A percentile compares a stretch with the other conserved stretches of the same genome.
These are phyloP conservation scores for Tephrocybe sp. DNA, from an alignment of 768 basidiomycete genomes.

Conservation along the genomic window DNA sequence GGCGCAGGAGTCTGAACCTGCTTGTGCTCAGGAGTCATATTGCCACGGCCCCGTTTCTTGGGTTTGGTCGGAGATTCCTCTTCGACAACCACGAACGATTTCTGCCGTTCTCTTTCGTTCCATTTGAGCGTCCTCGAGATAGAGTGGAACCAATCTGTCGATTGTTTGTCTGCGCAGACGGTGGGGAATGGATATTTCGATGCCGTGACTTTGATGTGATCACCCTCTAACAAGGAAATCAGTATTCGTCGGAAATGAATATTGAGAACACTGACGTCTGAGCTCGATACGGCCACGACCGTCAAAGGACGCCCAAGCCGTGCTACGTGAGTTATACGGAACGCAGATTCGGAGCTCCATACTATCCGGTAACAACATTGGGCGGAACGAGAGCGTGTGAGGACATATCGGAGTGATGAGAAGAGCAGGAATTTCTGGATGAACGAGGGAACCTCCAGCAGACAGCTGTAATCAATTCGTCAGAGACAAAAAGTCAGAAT, in stretches of 20 bases:
- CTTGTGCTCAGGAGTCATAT: slow-evolving; percentile 13
- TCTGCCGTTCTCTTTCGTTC: slow-evolving; percentile 98
- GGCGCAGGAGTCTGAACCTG: slow-evolving; percentile 13
- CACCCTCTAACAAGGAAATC: slow-evolving; percentile 69
- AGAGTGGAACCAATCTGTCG: slow-evolving; percentile 97
- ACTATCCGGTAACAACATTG: slow-evolving; percentile 96
- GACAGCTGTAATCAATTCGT: slow-evolving; percentile 55
- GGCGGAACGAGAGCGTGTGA: slow-evolving; percentile 96
- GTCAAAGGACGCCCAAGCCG: slow-evolving; percentile 98
- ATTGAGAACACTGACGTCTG: slow-evolving; percentile 64
- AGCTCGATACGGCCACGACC: slow-evolving; percentile 95
- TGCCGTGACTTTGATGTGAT: slow-evolving; percentile 97
- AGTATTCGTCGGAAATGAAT: slow-evolving; percentile 2
- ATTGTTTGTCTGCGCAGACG: slow-evolving; percentile 96
- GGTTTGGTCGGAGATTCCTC: slow-evolving; percentile 71
- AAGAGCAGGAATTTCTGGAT: slow-evolving; percentile 95
- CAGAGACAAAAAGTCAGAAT: neutral
- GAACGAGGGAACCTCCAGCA: slow-evolving; percentile 95
- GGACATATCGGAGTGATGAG: slow-evolving; percentile 98
- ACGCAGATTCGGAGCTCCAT: slow-evolving; percentile 99
- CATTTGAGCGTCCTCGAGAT: slow-evolving; percentile 96
- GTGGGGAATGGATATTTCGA: slow-evolving; percentile 98
- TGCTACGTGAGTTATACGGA: slow-evolving; percentile 97
- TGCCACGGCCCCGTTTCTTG: slow-evolving; percentile 21
- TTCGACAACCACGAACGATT: slow-evolving; percentile 97